Percentiles rank a stretch among this genome's conserved stretches.
Conservation (phyloP, 1,284 basidiomycete genomes). For the Pholiota adiposa region DNA sequence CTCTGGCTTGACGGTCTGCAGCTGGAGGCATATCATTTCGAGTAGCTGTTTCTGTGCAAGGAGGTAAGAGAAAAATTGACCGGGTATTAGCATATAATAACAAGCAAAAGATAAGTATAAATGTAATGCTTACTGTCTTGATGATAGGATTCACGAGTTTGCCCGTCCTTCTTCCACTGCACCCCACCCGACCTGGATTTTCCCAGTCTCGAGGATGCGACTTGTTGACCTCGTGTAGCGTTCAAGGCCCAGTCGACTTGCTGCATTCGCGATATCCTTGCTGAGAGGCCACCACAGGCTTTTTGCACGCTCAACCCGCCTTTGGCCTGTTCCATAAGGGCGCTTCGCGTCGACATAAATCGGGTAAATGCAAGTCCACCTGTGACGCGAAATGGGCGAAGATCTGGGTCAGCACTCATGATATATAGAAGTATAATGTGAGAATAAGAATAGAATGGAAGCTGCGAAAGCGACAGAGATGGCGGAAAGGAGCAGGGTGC, state of each 20-base stretch:
- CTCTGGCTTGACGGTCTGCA: constrained; percentile 76
- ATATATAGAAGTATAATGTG: neutral
- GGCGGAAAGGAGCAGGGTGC: neutral
- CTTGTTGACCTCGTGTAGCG: constrained; percentile 88
- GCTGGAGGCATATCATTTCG: constrained; percentile 74
- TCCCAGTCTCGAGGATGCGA: constrained; percentile 96
- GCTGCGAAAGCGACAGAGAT: constrained; percentile 9
- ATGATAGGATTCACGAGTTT: constrained; percentile 72
- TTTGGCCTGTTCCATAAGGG: constrained; percentile 80
- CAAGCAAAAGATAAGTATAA: neutral
- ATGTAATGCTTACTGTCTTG: constrained; percentile 71
- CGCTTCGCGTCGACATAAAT: constrained; percentile 97
- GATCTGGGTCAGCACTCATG: constrained; percentile 4
- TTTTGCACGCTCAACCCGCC: constrained; percentile 80
- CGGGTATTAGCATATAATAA: neutral
- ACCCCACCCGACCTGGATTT: constrained; percentile 93
- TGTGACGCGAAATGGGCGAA: constrained; percentile 36
- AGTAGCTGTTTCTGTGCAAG: constrained; percentile 77
- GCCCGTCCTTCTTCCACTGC: constrained; percentile 85
- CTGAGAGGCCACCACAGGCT: constrained; percentile 95
- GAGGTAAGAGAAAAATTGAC: neutral
- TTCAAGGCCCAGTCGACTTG: constrained; percentile 74
- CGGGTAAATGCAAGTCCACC: constrained; percentile 95
- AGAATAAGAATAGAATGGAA: neutral
- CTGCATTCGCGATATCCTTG: constrained; percentile 89